phyloP scores from a whole-genome alignment of 2,329 filamentous ascomycete genomes.

The Beauveria brongniartii region DNA sequence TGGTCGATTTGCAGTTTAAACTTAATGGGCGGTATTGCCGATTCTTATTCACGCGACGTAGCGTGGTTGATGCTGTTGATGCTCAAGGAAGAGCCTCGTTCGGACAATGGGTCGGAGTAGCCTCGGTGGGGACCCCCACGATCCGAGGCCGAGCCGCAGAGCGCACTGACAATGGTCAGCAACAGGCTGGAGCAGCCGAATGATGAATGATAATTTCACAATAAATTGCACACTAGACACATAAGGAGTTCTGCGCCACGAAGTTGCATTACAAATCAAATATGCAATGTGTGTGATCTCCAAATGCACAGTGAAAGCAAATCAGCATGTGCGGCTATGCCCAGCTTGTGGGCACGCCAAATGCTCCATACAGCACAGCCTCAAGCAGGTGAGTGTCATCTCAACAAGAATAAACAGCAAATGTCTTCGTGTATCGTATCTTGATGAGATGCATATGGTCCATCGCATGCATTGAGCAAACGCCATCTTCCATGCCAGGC shows the following conservation, averaged over 20 bases:
- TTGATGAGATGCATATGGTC: not conserved
- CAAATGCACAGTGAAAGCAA: no score
- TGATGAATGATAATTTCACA: not conserved
- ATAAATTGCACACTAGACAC: not conserved
- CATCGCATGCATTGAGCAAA: not conserved
- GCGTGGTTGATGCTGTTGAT: not conserved
- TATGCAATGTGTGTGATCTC: no score
- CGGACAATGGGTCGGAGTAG: conserved; percentile 2
- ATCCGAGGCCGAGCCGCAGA: conserved; percentile 6
- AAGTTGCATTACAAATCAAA: not conserved
- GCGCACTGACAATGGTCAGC: not conserved
- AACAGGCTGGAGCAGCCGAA: not conserved
- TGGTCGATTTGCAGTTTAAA: not conserved
- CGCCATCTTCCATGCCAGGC: not conserved
- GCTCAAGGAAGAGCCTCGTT: not conserved
- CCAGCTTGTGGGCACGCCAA: no score
- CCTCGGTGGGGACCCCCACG: not conserved
- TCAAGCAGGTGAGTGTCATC: no score
- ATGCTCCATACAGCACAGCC: no score
- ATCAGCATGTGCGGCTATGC: no score
- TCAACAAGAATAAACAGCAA: no score
- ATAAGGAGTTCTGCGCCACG: not conserved
- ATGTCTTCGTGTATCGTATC: no score
- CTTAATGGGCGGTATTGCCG: not conserved
- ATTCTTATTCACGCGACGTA: not conserved